Conservation (phyloP, 805 yeast genomes). For the Vanderwaltozyma verrucispora region DNA sequence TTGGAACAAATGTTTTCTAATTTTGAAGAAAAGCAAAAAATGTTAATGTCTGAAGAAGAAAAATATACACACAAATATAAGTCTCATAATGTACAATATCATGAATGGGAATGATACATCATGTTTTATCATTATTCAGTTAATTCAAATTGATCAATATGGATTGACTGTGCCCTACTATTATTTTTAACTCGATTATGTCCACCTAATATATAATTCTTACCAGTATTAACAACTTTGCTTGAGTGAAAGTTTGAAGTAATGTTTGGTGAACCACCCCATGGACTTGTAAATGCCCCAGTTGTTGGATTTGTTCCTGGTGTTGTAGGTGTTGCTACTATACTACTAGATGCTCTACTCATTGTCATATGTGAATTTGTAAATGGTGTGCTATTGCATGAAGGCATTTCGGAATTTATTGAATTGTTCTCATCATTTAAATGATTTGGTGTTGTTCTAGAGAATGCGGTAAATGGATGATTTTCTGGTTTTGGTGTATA, state of each 20-base stretch:
- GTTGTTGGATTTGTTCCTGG: not conserved
- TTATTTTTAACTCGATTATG: conserved; percentile 22
- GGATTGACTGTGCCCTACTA: conserved; percentile 28
- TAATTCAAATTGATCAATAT: conserved; percentile 24
- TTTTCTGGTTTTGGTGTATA: not conserved
- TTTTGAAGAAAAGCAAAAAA: no score
- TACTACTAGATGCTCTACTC: not conserved
- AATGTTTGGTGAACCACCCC: not conserved
- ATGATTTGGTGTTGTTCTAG: not conserved
- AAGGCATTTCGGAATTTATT: not conserved
- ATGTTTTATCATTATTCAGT: no score
- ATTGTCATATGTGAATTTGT: not conserved
- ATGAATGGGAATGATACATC: no score
- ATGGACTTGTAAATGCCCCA: not conserved
- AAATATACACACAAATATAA: no score
- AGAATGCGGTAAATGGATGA: not conserved
- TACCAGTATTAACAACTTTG: conserved; percentile 25
- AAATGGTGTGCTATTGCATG: conserved; percentile 1
- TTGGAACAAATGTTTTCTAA: no score
- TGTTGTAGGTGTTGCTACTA: not conserved
- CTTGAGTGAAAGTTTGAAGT: conserved; percentile 2
- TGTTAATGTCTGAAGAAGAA: no score
- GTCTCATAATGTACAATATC: no score
- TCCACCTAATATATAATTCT: conserved; percentile 27
- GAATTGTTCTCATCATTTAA: not conserved